Conservation (phyloP, 768 basidiomycete species). For the Leccinum disarticulatum region DNA sequence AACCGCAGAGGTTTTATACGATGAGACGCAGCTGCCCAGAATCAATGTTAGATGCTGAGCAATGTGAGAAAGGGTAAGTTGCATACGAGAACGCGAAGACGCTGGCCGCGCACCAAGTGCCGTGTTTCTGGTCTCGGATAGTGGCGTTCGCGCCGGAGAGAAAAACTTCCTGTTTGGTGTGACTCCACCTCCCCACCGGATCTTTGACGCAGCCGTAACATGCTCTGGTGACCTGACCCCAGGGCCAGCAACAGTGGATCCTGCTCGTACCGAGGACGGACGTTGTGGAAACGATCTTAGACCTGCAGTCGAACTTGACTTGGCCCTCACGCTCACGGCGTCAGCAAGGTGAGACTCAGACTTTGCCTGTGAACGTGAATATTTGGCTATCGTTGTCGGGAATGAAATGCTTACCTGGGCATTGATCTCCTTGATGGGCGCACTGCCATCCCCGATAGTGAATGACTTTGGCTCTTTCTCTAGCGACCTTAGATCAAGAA, state of each 20-base stretch:
- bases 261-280: conserved; percentile 10
- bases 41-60: conserved; percentile 1
- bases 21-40: conserved; percentile 15
- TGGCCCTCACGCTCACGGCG: conserved; percentile 6
- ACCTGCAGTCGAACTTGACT: conserved; percentile 10
- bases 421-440: conserved; percentile 50
- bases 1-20: conserved; percentile 14
- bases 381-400: neutral
- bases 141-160: conserved; percentile 21
- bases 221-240: conserved; percentile 24
- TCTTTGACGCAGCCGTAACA: conserved; percentile 15
- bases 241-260: conserved; percentile 1
- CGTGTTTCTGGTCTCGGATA: conserved; percentile 26
- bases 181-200: conserved; percentile 21
- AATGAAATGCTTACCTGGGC: conserved; percentile 49
- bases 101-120: conserved; percentile 10
- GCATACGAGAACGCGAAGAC: conserved; percentile 23
- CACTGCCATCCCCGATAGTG: conserved; percentile 46
- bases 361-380: conserved; percentile 14
- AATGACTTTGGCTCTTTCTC: conserved; percentile 64
- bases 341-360: conserved; percentile 13
- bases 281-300: conserved; percentile 12
- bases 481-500: conserved; percentile 61
- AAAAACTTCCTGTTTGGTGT: conserved; percentile 26
- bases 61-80: neutral